phyloP scores from a whole-genome alignment of 176 grass and related monocot genomes.

The Oryza officinalis region DNA sequence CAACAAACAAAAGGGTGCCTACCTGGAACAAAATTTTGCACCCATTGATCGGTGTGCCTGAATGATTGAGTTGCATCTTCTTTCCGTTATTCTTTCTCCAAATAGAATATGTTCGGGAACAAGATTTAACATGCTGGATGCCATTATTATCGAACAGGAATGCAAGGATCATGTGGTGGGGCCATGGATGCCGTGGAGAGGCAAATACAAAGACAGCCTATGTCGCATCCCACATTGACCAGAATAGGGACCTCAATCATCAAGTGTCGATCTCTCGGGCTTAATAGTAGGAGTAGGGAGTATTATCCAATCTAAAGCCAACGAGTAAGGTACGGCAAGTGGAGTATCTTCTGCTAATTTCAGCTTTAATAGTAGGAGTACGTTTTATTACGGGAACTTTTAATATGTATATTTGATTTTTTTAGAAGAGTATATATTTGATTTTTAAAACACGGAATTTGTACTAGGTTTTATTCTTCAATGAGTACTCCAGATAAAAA shows the following conservation, averaged over 20 bases:
- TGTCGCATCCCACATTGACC: slow-evolving; percentile 25
- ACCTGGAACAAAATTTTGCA: neutral
- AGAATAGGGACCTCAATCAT: neutral
- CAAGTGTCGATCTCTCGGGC: slow-evolving; percentile 2
- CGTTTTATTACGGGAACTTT: too few species aligned
- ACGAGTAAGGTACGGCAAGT: neutral
- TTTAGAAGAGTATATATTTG: too few species aligned
- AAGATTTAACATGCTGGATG: slow-evolving; percentile 22
- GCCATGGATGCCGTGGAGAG: slow-evolving; percentile 4
- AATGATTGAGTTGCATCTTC: slow-evolving; percentile 1
- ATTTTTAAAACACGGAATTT: too few species aligned
- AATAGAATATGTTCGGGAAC: slow-evolving; percentile 2
- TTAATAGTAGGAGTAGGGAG: neutral
- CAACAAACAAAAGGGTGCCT: neutral
- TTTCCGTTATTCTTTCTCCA: neutral
- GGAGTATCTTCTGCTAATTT: neutral
- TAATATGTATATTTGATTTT: too few species aligned
- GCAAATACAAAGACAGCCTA: neutral
- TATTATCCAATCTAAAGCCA: neutral
- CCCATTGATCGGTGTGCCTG: neutral
- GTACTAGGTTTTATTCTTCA: too few species aligned
- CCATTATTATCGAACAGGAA: slow-evolving; percentile 33
- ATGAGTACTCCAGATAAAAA: too few species aligned
- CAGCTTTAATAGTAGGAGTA: neutral
- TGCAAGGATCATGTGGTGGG: slow-evolving; percentile 28